Conservation (phyloP, 495 filamentous ascomycete genomes). For the Lentithecium fluviatile region DNA sequence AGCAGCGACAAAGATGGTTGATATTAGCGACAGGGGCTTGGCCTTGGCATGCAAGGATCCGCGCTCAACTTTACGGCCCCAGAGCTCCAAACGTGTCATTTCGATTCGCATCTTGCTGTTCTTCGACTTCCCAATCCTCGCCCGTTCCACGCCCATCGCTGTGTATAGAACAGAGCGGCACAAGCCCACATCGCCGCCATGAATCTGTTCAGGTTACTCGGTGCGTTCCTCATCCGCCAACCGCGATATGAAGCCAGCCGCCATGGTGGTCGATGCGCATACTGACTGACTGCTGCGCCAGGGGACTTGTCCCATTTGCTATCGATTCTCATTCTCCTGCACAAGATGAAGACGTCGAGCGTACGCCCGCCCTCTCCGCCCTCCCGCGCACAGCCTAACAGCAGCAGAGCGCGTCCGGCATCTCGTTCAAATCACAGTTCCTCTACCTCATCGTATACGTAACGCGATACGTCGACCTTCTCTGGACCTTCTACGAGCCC, state of each 20-base stretch:
- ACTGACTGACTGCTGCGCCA: slow-evolving; percentile 41
- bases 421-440: slow-evolving; percentile 97
- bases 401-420: slow-evolving; percentile 84
- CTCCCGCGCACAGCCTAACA: slow-evolving; percentile 18
- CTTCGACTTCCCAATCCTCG: slow-evolving; percentile 2
- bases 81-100: slow-evolving; percentile 24
- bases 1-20: slow-evolving; percentile 5
- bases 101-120: not conserved
- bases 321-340: slow-evolving; percentile 90
- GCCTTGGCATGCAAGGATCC: slow-evolving; percentile 21
- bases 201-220: slow-evolving; percentile 87
- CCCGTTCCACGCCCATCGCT: not conserved
- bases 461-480: slow-evolving; percentile 89
- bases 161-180: not conserved
- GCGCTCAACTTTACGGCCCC: not conserved
- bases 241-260: not conserved
- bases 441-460: slow-evolving; percentile 91
- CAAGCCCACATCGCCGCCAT: slow-evolving; percentile 47
- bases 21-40: not conserved
- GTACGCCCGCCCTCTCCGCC: slow-evolving; percentile 50
- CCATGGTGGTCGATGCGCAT: slow-evolving; percentile 22
- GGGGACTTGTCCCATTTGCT: slow-evolving; percentile 92
- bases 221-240: slow-evolving; percentile 49
- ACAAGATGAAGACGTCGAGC: slow-evolving; percentile 90
- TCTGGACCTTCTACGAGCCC: slow-evolving; percentile 76